A percentile compares a stretch with the other conserved stretches of the same genome.
phyloP scores from a whole-genome alignment of 441 rosid species.

The Macaranga tanarius region DNA sequence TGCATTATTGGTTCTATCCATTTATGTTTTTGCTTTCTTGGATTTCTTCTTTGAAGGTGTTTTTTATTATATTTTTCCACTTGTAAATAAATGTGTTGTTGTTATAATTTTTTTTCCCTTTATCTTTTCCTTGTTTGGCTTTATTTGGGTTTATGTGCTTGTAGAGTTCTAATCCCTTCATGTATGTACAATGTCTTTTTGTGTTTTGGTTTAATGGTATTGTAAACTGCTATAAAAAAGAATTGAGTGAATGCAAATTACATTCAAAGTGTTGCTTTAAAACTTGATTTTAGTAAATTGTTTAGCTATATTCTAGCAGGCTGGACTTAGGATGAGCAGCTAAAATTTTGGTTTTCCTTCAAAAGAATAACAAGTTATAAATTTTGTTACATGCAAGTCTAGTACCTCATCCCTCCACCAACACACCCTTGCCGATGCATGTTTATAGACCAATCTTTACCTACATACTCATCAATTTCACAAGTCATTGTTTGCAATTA shows the following conservation, averaged over 20 bases:
- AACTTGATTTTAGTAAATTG: background rate
- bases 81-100: slow-evolving; percentile 18
- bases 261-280: background rate
- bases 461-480: background rate
- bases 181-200: background rate
- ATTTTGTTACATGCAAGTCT: background rate
- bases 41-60: slow-evolving; percentile 13
- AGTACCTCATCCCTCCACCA: background rate
- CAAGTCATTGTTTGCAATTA: background rate
- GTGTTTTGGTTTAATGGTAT: background rate
- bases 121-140: slow-evolving; percentile 9
- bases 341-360: background rate
- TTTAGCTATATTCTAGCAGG: background rate
- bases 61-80: slow-evolving; percentile 15
- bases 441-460: background rate
- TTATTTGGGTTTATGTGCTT: background rate
- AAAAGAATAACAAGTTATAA: too few species aligned
- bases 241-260: background rate
- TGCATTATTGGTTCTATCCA: background rate
- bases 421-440: background rate
- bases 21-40: slow-evolving; percentile 24
- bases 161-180: too few species aligned
- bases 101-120: background rate
- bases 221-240: background rate
- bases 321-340: background rate